Percentiles rank a stretch among this genome's conserved stretches.
phyloP scores from a whole-genome alignment of 2,329 filamentous ascomycete genomes.

The Fusarium falciforme region DNA sequence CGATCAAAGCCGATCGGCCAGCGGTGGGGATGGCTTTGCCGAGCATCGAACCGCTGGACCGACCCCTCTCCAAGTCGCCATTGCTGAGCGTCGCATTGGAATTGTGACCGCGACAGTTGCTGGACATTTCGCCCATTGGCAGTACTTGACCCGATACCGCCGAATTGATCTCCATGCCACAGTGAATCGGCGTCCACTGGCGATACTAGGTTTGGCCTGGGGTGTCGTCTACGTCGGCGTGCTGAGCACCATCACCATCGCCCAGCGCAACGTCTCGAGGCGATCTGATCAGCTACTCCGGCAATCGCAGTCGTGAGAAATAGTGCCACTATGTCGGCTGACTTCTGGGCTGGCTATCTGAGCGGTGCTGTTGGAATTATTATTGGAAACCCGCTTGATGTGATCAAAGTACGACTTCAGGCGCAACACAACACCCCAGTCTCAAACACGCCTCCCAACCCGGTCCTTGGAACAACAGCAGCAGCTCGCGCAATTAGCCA shows the following conservation, averaged over 20 bases:
- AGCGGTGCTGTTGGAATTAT: constrained; percentile 88
- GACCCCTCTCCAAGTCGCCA: constrained; percentile 42
- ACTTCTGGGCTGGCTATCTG: constrained; percentile 94
- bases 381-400: constrained; percentile 87
- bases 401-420: constrained; percentile 76
- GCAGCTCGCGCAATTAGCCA: constrained; percentile 16
- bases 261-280: constrained; percentile 35
- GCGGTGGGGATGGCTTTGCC: constrained; percentile 38
- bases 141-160: constrained; percentile 37
- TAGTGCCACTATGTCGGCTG: constrained; percentile 75
- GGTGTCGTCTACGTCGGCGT: constrained; percentile 40
- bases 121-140: constrained; percentile 42
- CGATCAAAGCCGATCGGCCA: constrained; percentile 40
- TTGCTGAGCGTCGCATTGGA: constrained; percentile 38
- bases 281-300: constrained; percentile 16
- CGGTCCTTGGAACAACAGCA: constrained; percentile 11
- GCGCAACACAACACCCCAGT: constrained; percentile 52
- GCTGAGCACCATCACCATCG: constrained; percentile 37
- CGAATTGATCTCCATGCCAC: constrained; percentile 34
- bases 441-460: constrained; percentile 20
- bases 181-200: constrained; percentile 35
- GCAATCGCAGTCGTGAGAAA: constrained; percentile 9
- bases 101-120: constrained; percentile 39
- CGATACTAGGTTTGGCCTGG: constrained; percentile 37
- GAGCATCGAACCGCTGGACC: constrained; percentile 41